Percentiles rank a stretch among this genome's conserved stretches.
Evolutionary conservation across 768 basidiomycete species (phyloP).

Genomic region (Leccinum uliginosum): DNA sequence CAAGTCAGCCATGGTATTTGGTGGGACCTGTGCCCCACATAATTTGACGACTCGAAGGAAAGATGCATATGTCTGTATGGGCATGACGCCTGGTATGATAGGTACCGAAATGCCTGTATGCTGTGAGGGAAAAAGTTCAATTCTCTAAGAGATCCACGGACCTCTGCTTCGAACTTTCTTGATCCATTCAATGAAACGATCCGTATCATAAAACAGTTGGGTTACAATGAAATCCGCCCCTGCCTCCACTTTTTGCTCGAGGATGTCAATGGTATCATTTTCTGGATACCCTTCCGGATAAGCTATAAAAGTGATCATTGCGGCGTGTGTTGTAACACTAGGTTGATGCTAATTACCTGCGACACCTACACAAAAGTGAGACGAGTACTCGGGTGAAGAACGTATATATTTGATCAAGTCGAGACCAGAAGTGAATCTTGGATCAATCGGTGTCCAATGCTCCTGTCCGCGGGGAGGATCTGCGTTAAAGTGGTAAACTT

Average conservation of each 20-base stretch:
- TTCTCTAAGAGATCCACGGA: slow-evolving; percentile 28
- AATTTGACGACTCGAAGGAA: slow-evolving; percentile 90
- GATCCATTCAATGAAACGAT: slow-evolving; percentile 79
- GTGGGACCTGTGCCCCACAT: slow-evolving; percentile 76
- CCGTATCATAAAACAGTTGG: slow-evolving; percentile 96
- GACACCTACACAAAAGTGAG: slow-evolving; percentile 91
- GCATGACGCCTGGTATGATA: slow-evolving; percentile 95
- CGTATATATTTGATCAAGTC: slow-evolving; percentile 94
- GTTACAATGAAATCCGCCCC: slow-evolving; percentile 97
- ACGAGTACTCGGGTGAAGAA: slow-evolving; percentile 66
- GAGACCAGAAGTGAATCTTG: slow-evolving; percentile 75
- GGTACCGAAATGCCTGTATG: slow-evolving; percentile 81
- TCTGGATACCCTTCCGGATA: slow-evolving; percentile 91
- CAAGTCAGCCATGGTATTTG: slow-evolving; percentile 57
- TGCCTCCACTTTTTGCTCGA: slow-evolving; percentile 87
- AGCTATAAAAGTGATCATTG: slow-evolving; percentile 38
- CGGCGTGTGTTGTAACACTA: not conserved
- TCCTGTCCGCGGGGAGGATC: slow-evolving; percentile 94
- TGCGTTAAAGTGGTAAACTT: slow-evolving; percentile 25
- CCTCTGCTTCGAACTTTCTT: slow-evolving; percentile 67
- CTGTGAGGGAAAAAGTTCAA: slow-evolving; percentile 4
- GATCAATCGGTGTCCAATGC: slow-evolving; percentile 84
- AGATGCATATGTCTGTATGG: slow-evolving; percentile 93
- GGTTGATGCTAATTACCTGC: slow-evolving; percentile 53
- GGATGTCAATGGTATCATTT: slow-evolving; percentile 54